Evolutionary conservation across 2,329 filamentous ascomycete species (phyloP).

Genomic region (Rhinocladiella similis): DNA sequence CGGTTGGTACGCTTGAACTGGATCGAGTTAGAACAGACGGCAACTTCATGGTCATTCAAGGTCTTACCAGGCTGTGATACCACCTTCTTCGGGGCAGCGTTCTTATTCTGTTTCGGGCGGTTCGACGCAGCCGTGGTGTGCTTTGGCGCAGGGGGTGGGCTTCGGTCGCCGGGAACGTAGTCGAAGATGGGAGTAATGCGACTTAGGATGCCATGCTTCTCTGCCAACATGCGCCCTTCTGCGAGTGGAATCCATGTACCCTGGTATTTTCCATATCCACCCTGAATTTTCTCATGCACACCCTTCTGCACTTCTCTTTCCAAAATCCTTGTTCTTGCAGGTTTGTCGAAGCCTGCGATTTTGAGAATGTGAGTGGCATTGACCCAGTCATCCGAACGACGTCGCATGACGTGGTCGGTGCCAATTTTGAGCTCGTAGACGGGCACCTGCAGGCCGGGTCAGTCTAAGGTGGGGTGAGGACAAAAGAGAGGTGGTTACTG

Average conservation of each 20-base stretch:
- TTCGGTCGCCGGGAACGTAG: conserved; percentile 78
- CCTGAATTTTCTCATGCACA: conserved; percentile 95
- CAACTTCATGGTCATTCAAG: neutral
- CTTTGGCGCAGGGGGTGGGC: conserved; percentile 89
- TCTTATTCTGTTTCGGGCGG: conserved; percentile 76
- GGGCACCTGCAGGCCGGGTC: conserved; percentile 65
- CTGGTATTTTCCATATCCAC: conserved; percentile 98
- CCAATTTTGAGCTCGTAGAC: conserved; percentile 93
- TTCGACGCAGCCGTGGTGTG: conserved; percentile 71
- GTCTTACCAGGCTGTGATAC: conserved; percentile 14
- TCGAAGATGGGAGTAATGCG: conserved; percentile 87
- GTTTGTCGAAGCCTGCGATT: conserved; percentile 95
- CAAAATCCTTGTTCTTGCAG: conserved; percentile 87
- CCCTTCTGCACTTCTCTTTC: conserved; percentile 97
- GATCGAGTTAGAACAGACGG: neutral
- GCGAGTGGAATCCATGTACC: conserved; percentile 94
- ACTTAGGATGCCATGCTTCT: conserved; percentile 82
- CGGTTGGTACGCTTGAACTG: conserved; percentile 38
- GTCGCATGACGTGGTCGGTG: conserved; percentile 91
- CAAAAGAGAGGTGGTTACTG: conserved; percentile 14
- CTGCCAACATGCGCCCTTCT: conserved; percentile 76
- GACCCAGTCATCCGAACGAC: conserved; percentile 92
- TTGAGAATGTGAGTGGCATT: conserved; percentile 99
- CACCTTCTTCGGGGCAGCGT: conserved; percentile 62
- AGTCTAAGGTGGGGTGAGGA: conserved; percentile 13